Evolutionary conservation across 805 yeast genomes (phyloP).

Genomic region (Tetrapisispora nanseiensis): DNA sequence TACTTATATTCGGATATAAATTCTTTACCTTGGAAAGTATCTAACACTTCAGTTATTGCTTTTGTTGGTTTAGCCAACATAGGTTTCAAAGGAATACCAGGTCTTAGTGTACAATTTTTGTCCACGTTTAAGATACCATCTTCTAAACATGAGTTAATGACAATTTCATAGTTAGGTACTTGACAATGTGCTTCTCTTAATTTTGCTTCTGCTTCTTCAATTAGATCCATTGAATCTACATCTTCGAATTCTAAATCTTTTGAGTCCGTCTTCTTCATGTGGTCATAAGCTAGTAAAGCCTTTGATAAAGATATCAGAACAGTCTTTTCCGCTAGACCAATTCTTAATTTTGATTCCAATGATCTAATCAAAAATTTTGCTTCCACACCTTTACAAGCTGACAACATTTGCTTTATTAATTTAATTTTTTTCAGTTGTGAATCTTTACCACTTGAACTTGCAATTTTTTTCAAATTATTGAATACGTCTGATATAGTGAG

Average conservation of each 20-base stretch:
- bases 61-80: conserved; percentile 98
- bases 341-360: conserved; percentile 84
- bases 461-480: conserved; percentile 62
- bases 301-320: conserved; percentile 78
- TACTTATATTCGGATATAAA: conserved; percentile 96
- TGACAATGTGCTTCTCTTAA: conserved; percentile 82
- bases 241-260: conserved; percentile 17
- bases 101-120: conserved; percentile 64
- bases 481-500: conserved; percentile 68
- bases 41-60: conserved; percentile 82
- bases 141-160: conserved; percentile 55
- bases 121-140: conserved; percentile 58
- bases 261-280: conserved; percentile 3
- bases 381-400: conserved; percentile 77
- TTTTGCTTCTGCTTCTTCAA: conserved; percentile 60
- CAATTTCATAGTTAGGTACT: conserved; percentile 78
- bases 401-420: conserved; percentile 71
- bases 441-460: conserved; percentile 65
- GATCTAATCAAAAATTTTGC: conserved; percentile 87
- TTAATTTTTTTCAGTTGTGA: conserved; percentile 73
- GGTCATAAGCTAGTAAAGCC: conserved; percentile 62
- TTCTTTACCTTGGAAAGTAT: conserved; percentile 71
- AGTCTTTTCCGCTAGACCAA: conserved; percentile 90
- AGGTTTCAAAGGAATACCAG: conserved; percentile 93
- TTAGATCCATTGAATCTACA: conserved; percentile 33